Percentiles rank a stretch among this genome's conserved stretches.
Evolutionary conservation across 352 stramenopile genomes (phyloP).

Genomic region (Blastocystis sp.): DNA sequence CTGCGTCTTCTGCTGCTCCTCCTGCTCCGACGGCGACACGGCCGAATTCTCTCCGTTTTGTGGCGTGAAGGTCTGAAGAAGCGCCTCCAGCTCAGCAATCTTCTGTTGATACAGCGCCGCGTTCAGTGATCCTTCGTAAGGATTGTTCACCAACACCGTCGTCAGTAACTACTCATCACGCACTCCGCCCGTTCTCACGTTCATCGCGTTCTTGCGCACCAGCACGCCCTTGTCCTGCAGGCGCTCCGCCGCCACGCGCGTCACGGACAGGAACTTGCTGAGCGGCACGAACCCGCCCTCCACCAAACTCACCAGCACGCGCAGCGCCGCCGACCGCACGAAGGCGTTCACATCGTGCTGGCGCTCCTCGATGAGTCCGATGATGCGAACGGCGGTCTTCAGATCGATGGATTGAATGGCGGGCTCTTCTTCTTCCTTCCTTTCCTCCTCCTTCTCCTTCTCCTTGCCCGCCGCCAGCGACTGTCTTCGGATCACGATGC

Average conservation of each 20-base stretch:
- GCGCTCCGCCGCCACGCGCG: slow-evolving; percentile 82
- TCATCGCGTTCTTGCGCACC: slow-evolving; percentile 80
- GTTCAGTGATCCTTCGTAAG: slow-evolving; percentile 86
- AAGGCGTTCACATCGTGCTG: slow-evolving; percentile 88
- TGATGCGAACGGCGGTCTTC: slow-evolving; percentile 76
- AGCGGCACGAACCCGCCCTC: slow-evolving; percentile 82
- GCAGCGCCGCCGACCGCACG: slow-evolving; percentile 83
- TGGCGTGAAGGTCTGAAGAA: slow-evolving; percentile 59
- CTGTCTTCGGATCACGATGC: slow-evolving; percentile 48
- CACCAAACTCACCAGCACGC: slow-evolving; percentile 83
- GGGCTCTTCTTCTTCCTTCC: background rate
- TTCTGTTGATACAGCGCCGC: slow-evolving; percentile 70
- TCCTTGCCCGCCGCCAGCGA: slow-evolving; percentile 15
- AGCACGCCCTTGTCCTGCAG: slow-evolving; percentile 88
- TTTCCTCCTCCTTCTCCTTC: slow-evolving; percentile 25
- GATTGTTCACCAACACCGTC: slow-evolving; percentile 87
- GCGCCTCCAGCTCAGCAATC: slow-evolving; percentile 73
- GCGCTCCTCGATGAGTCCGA: slow-evolving; percentile 84
- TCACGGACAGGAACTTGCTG: slow-evolving; percentile 74
- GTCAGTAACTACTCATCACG: slow-evolving; percentile 77
- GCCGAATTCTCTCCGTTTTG: slow-evolving; percentile 71
- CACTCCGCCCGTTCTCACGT: background rate
- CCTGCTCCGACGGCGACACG: slow-evolving; percentile 71
- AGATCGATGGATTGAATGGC: slow-evolving; percentile 26
- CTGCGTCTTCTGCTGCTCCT: slow-evolving; percentile 79